These are phyloP conservation scores for Canavalia gladiata DNA, from an alignment of 306 rosid genomes.

Conservation along the genomic window DNA sequence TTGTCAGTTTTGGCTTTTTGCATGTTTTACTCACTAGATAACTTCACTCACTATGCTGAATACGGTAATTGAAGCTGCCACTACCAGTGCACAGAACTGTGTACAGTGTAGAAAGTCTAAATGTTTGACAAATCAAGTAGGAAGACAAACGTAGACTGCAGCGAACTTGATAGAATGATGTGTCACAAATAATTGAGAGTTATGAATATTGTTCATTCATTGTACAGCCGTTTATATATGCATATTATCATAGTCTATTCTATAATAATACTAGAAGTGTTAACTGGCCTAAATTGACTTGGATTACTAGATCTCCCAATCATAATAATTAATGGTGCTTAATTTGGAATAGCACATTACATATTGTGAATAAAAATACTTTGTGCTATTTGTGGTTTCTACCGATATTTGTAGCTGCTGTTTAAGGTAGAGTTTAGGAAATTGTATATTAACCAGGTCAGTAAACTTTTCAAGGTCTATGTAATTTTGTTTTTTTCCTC, in stretches of 20 bases:
- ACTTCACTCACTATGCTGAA: no score
- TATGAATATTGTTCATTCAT: neutral
- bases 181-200: no score
- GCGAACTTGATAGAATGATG: neutral
- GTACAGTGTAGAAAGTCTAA: neutral
- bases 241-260: neutral
- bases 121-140: neutral
- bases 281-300: slow-evolving; percentile 1
- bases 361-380: neutral
- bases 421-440: slow-evolving; percentile 7
- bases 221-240: slow-evolving; percentile 8
- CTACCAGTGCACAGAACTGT: neutral
- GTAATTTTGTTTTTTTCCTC: neutral
- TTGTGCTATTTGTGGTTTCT: neutral
- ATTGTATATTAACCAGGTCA: neutral
- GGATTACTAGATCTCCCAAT: neutral
- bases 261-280: neutral
- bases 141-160: neutral
- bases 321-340: neutral
- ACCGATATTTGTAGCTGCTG: neutral
- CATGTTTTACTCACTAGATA: neutral
- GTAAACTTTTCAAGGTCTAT: neutral
- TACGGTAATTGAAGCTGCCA: neutral
- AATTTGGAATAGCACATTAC: neutral
- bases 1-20: neutral